Conservation (phyloP, 2,329 filamentous ascomycete genomes). For the Salinomyces thailandicus region DNA sequence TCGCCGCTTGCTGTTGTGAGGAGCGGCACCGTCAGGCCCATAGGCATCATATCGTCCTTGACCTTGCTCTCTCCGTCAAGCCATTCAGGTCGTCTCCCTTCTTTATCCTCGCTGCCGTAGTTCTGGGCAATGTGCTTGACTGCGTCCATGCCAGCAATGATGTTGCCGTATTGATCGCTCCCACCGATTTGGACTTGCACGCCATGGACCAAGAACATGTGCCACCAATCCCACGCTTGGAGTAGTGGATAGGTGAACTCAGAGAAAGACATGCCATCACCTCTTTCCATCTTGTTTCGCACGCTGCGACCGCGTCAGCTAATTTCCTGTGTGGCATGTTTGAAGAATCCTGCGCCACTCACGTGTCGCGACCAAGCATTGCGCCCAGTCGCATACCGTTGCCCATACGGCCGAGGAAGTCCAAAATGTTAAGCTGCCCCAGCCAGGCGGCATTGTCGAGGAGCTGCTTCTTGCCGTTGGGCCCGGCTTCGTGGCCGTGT, state of each 20-base stretch:
- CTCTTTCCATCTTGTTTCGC: constrained; percentile 70
- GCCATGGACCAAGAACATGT: constrained; percentile 58
- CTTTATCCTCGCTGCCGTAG: constrained; percentile 6
- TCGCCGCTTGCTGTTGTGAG: constrained; percentile 73
- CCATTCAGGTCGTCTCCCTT: constrained; percentile 6
- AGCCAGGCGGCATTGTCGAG: constrained; percentile 82
- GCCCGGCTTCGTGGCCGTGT: constrained; percentile 49
- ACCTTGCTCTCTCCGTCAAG: constrained; percentile 27
- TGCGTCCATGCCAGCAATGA: constrained; percentile 76
- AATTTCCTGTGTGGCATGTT: not conserved
- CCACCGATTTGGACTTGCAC: constrained; percentile 86
- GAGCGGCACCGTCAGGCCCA: constrained; percentile 84
- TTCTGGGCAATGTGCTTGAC: constrained; percentile 62
- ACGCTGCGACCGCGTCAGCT: constrained; percentile 41
- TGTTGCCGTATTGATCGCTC: constrained; percentile 94
- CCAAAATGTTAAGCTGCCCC: constrained; percentile 57
- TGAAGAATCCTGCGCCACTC: constrained; percentile 31
- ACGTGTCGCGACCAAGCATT: constrained; percentile 84
- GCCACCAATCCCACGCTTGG: constrained; percentile 96
- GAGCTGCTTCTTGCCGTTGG: constrained; percentile 56
- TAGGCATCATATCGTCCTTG: constrained; percentile 42
- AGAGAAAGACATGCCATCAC: constrained; percentile 85
- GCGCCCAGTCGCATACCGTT: constrained; percentile 65
- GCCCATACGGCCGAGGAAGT: constrained; percentile 66
- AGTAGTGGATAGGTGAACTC: constrained; percentile 90